These are phyloP conservation scores for Tephrocybe rancida DNA, from an alignment of 768 basidiomycete species.

Conservation along the genomic window DNA sequence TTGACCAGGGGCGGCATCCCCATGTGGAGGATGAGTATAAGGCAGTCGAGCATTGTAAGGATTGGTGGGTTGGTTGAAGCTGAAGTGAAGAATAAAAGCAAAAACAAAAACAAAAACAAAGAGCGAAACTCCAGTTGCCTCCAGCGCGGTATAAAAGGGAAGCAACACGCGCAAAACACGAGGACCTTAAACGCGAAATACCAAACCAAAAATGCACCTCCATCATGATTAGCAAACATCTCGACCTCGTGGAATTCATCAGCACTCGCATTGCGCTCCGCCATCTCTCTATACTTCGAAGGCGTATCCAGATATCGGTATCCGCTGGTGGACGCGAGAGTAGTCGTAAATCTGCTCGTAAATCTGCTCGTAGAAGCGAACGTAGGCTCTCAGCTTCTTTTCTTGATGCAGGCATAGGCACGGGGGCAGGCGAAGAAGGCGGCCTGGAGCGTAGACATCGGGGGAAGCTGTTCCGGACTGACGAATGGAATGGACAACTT, in stretches of 20 bases:
- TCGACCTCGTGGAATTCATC: constrained; percentile 22
- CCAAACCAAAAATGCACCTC: constrained; percentile 15
- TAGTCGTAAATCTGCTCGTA: too few species aligned
- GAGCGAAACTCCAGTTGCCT: neutral
- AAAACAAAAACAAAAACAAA: constrained; percentile 14
- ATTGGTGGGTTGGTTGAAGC: too few species aligned
- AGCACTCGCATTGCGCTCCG: constrained; percentile 15
- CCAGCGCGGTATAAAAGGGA: constrained; percentile 7
- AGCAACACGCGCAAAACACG: constrained; percentile 11
- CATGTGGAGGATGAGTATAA: constrained; percentile 57
- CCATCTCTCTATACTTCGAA: constrained; percentile 59
- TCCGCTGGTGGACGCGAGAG: constrained; percentile 56
- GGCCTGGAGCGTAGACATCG: constrained; percentile 25
- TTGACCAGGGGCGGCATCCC: constrained; percentile 76
- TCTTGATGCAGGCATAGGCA: constrained; percentile 10
- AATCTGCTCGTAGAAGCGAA: constrained; percentile 57
- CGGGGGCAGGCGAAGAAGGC: constrained; percentile 25
- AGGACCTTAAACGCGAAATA: constrained; percentile 2
- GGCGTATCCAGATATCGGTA: constrained; percentile 77
- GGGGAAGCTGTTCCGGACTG: constrained; percentile 19
- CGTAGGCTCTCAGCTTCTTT: constrained; percentile 71
- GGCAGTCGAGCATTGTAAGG: constrained; percentile 30
- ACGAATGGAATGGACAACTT: constrained; percentile 68
- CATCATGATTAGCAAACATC: constrained; percentile 22
- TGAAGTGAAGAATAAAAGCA: too few species aligned